Conservation (phyloP, 2,329 filamentous ascomycete genomes). For the Fusarium marasasianum region DNA sequence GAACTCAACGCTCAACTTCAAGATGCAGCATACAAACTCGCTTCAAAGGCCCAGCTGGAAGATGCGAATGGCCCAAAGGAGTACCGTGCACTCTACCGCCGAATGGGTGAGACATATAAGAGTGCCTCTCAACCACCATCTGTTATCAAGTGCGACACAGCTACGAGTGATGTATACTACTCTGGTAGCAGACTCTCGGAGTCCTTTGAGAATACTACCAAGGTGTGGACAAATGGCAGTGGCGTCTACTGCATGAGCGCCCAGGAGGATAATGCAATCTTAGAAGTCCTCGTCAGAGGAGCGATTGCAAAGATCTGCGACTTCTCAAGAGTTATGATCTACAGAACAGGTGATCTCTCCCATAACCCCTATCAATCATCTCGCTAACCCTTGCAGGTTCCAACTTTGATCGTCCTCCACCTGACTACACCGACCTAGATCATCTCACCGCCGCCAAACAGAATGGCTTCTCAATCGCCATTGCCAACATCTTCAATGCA, state of each 20-base stretch:
- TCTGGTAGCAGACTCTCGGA: conserved; percentile 68
- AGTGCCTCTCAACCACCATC: conserved; percentile 59
- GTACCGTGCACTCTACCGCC: conserved; percentile 65
- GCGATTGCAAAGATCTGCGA: conserved; percentile 67
- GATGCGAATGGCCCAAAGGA: conserved; percentile 59
- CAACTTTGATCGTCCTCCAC: conserved; percentile 76
- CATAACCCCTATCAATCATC: accelerated
- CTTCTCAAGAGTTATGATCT: conserved; percentile 72
- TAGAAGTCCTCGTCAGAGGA: conserved; percentile 71
- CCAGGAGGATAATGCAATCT: conserved; percentile 76
- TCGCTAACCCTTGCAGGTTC: conserved; percentile 53
- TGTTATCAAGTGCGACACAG: conserved; percentile 72
- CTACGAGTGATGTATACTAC: conserved; percentile 78
- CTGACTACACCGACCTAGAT: conserved; percentile 62
- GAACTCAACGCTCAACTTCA: conserved; percentile 70
- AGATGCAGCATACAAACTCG: conserved; percentile 61
- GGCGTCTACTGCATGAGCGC: conserved; percentile 76
- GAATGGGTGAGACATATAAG: conserved; percentile 51
- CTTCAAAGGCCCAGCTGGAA: conserved; percentile 60
- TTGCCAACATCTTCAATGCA: conserved; percentile 73
- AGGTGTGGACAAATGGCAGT: conserved; percentile 72
- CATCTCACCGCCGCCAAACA: conserved; percentile 70
- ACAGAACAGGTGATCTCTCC: conserved; percentile 62
- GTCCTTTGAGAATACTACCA: conserved; percentile 72
- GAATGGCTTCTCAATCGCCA: conserved; percentile 70